A percentile compares a stretch with the other conserved stretches of the same genome.
These are phyloP conservation scores for Pythium phragmitis DNA, from an alignment of 352 stramenopile species.

Conservation along the genomic window DNA sequence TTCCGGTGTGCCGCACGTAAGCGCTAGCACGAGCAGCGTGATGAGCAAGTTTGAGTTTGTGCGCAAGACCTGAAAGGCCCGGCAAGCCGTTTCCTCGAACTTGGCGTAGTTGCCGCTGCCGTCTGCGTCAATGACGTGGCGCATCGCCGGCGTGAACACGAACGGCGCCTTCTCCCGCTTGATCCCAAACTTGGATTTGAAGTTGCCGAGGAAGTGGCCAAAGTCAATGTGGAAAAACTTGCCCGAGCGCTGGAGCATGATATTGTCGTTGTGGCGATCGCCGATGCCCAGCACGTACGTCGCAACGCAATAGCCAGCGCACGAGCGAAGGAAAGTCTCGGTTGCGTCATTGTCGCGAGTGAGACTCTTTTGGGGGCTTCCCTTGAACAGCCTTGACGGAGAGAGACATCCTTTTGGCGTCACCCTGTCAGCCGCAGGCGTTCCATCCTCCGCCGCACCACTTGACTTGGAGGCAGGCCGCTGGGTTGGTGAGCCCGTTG, in stretches of 20 bases:
- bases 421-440: background rate
- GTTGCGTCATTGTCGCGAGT: conserved; percentile 51
- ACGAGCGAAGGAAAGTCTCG: conserved; percentile 89
- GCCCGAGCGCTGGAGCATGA: conserved; percentile 93
- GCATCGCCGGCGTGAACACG: conserved; percentile 91
- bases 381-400: conserved; percentile 31
- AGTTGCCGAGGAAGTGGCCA: conserved; percentile 95
- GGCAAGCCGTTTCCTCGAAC: conserved; percentile 68
- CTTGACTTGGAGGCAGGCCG: background rate
- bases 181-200: conserved; percentile 92
- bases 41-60: conserved; percentile 80
- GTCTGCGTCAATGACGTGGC: conserved; percentile 80
- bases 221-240: conserved; percentile 98
- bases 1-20: conserved; percentile 83
- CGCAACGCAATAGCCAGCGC: conserved; percentile 91
- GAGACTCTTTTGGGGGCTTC: conserved; percentile 31
- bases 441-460: background rate
- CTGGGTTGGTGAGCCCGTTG: background rate
- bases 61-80: conserved; percentile 74
- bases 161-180: conserved; percentile 91
- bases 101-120: conserved; percentile 68
- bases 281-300: conserved; percentile 94
- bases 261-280: conserved; percentile 94
- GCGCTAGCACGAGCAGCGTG: conserved; percentile 72
- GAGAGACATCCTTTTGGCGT: conserved; percentile 49